These are phyloP conservation scores for Volutella citrinella DNA, from an alignment of 2,329 filamentous ascomycete species.

Conservation along the genomic window DNA sequence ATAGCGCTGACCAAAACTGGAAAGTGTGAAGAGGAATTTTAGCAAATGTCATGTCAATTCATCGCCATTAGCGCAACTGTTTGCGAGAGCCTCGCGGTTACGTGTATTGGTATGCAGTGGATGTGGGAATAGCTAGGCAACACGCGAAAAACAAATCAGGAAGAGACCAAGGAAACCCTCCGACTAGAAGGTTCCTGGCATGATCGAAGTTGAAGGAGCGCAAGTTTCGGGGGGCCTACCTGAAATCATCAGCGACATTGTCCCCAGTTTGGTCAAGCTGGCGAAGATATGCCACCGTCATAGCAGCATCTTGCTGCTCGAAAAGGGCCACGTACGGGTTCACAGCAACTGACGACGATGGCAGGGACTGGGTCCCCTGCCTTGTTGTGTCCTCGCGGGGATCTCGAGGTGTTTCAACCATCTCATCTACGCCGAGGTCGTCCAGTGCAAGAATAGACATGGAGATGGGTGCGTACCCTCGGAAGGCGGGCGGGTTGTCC, in stretches of 20 bases:
- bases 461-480: conserved; percentile 20
- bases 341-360: conserved; percentile 15
- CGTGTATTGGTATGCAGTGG: too few relatives aligned
- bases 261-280: conserved; percentile 22
- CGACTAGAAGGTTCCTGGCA: conserved; percentile 10
- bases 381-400: neutral
- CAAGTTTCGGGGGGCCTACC: conserved; percentile 21
- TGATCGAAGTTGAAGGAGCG: conserved; percentile 3
- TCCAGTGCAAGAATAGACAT: conserved; percentile 16
- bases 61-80: neutral
- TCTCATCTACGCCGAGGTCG: conserved; percentile 8
- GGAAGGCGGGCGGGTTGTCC: conserved; percentile 1
- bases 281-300: conserved; percentile 28
- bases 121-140: too few relatives aligned
- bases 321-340: conserved; percentile 30
- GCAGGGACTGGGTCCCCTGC: neutral
- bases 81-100: too few relatives aligned
- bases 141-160: neutral
- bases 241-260: conserved; percentile 29
- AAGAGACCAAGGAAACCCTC: neutral
- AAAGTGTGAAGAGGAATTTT: conserved; percentile 4
- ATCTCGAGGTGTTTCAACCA: conserved; percentile 1
- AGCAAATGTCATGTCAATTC: conserved; percentile 6
- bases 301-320: conserved; percentile 29
- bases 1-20: conserved; percentile 34